These are phyloP conservation scores for Globisporangium uncinulatum DNA, from an alignment of 352 stramenopile genomes.

Conservation along the genomic window DNA sequence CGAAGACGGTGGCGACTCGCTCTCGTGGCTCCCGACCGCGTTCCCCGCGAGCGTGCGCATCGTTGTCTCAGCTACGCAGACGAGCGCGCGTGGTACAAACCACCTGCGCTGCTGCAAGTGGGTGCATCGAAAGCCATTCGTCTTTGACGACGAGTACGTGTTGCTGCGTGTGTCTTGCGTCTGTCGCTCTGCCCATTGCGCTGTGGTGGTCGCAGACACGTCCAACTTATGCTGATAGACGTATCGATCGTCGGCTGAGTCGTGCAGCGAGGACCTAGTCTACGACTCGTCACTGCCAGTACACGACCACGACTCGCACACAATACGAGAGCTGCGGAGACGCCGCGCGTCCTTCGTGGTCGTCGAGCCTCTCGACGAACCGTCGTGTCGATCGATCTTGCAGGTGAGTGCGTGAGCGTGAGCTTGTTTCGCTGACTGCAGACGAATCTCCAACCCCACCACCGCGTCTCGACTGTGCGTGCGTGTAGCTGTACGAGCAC, in stretches of 20 bases:
- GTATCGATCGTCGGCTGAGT: neutral
- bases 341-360: constrained; percentile 59
- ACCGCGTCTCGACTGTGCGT: neutral
- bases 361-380: constrained; percentile 61
- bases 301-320: constrained; percentile 51
- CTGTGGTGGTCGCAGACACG: neutral
- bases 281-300: constrained; percentile 48
- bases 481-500: constrained; percentile 30
- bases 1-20: constrained; percentile 74
- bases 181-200: no score
- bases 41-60: constrained; percentile 67
- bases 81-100: constrained; percentile 15
- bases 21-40: constrained; percentile 77
- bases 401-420: constrained; percentile 20
- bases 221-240: neutral
- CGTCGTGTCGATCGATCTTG: constrained; percentile 54
- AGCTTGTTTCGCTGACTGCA: neutral
- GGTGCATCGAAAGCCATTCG: constrained; percentile 41
- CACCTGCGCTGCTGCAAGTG: constrained; percentile 33
- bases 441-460: neutral
- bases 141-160: constrained; percentile 60
- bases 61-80: constrained; percentile 63
- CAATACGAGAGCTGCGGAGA: constrained; percentile 63
- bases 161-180: neutral
- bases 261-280: constrained; percentile 48